phyloP scores from a whole-genome alignment of 1,284 basidiomycete species.

The Hymenochaete sp. region DNA sequence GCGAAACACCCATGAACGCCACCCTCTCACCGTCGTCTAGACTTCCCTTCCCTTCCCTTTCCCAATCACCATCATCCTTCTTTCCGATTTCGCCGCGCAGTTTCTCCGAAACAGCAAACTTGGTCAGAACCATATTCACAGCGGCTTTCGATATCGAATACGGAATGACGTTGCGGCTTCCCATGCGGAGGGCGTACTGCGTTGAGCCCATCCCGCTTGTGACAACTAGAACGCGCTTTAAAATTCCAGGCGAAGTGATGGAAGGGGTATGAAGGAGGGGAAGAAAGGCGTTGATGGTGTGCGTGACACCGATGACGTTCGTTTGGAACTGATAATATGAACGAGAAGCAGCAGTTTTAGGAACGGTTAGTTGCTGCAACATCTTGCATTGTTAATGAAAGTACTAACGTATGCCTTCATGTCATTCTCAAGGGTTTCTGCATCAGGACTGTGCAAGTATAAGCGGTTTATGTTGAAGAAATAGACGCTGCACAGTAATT shows the following conservation, averaged over 20 bases:
- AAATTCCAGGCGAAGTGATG: too few species aligned
- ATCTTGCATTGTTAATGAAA: too few species aligned
- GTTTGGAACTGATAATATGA: constrained; percentile 17
- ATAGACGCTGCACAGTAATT: too few species aligned
- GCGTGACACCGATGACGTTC: constrained; percentile 22
- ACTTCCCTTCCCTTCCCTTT: too few species aligned
- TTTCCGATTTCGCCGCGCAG: too few species aligned
- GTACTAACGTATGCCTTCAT: constrained; percentile 21
- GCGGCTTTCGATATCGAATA: constrained; percentile 22
- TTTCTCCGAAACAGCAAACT: constrained; percentile 19
- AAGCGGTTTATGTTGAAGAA: too few species aligned
- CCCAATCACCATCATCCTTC: too few species aligned
- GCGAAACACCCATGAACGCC: constrained; percentile 19
- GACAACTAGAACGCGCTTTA: constrained; percentile 22
- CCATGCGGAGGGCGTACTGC: too few species aligned
- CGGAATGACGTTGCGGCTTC: constrained; percentile 1
- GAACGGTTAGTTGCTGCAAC: too few species aligned
- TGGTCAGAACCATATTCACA: constrained; percentile 22
- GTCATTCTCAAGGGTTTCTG: constrained; percentile 22
- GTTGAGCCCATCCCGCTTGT: constrained; percentile 20
- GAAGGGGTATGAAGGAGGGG: constrained; percentile 21
- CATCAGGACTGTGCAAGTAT: constrained; percentile 11
- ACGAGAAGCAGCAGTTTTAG: not conserved
- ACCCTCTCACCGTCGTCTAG: constrained; percentile 21
- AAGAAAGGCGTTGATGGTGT: constrained; percentile 22